These are phyloP conservation scores for Kuraishia hungarica DNA, from an alignment of 805 yeast genomes.

Conservation along the genomic window DNA sequence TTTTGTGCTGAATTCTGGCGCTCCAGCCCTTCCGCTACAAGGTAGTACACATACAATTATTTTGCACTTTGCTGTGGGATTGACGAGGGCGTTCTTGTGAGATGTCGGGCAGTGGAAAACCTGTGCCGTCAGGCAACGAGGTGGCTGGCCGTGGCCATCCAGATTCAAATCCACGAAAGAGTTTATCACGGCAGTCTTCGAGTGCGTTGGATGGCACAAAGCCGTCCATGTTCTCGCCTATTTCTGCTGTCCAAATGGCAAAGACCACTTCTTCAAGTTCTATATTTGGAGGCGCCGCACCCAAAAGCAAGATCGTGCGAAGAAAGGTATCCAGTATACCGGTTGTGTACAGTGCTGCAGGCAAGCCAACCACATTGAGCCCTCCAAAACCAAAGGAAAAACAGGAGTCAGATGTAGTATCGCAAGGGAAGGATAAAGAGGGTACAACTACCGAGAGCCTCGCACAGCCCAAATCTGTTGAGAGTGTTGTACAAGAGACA, in stretches of 20 bases:
- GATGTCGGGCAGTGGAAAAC: neutral
- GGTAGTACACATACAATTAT: neutral
- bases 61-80: neutral
- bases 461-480: neutral
- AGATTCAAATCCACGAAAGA: neutral
- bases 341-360: constrained; percentile 6
- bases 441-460: neutral
- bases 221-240: neutral
- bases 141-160: neutral
- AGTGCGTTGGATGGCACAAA: neutral
- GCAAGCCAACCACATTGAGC: constrained; percentile 5
- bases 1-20: no score
- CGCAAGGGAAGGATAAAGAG: neutral
- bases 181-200: neutral
- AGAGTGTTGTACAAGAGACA: neutral
- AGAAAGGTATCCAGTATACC: neutral
- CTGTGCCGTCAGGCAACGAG: neutral
- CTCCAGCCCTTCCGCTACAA: neutral
- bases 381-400: neutral
- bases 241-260: neutral
- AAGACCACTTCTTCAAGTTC: neutral
- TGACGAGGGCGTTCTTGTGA: neutral
- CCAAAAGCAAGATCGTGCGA: neutral
- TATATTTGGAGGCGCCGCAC: neutral
- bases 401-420: neutral